Conservation (phyloP, 345 rosid genomes). For the Eucalyptus decipiens region DNA sequence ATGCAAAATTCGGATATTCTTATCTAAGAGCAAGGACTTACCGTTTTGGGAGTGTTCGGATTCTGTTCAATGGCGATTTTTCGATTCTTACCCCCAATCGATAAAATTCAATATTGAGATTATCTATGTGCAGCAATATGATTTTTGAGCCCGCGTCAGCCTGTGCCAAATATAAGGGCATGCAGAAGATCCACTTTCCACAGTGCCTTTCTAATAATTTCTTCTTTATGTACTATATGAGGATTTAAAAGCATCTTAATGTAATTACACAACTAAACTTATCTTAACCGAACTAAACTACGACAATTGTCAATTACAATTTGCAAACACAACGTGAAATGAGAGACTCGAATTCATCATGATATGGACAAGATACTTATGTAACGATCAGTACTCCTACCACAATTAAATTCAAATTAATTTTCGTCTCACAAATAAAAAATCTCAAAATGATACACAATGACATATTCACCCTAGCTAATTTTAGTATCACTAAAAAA, state of each 20-base stretch:
- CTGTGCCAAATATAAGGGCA: not conserved
- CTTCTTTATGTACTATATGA: not conserved
- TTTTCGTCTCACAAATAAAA: not conserved
- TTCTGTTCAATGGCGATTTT: not conserved
- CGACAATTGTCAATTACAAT: not conserved
- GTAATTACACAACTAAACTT: not conserved
- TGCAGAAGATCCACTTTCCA: not conserved
- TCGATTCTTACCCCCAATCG: not conserved
- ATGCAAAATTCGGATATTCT: not conserved
- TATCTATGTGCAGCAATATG: not conserved
- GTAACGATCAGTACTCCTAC: not conserved
- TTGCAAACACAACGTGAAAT: not conserved
- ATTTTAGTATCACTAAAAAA: not conserved
- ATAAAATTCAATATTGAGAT: not conserved
- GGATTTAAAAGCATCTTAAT: not conserved
- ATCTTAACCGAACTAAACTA: not conserved
- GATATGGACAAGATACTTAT: not conserved
- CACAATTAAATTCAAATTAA: not conserved
- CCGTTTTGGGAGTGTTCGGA: not conserved
- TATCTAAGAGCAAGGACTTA: not conserved
- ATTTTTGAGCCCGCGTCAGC: not conserved
- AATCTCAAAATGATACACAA: not conserved
- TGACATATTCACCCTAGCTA: not conserved
- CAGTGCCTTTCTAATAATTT: not conserved
- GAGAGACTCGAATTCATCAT: not conserved